phyloP scores from a whole-genome alignment of 164 flowering plant genomes.

The Magnolia kwangsiensis region DNA sequence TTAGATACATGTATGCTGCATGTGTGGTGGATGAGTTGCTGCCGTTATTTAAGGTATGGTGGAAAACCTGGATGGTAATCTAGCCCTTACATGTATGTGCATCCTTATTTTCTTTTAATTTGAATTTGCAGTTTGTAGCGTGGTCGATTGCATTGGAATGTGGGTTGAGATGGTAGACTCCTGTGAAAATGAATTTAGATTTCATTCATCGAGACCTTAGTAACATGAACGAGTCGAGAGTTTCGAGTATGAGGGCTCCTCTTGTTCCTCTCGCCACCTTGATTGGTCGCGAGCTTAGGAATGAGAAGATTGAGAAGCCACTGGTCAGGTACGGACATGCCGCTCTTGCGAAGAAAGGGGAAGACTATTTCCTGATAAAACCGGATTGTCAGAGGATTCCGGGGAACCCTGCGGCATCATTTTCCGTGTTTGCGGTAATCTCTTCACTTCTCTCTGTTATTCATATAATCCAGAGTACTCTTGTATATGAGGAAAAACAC shows the following conservation, averaged over 20 bases:
- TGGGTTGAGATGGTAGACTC: constrained; percentile 8
- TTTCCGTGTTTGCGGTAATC: constrained; percentile 88
- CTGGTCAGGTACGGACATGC: constrained; percentile 78
- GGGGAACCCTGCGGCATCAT: constrained; percentile 63
- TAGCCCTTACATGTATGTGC: neutral
- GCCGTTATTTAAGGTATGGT: neutral
- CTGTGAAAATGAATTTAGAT: constrained; percentile 21
- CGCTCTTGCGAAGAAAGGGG: constrained; percentile 91
- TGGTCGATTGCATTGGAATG: constrained; percentile 11
- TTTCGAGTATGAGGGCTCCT: constrained; percentile 42
- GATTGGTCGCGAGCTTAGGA: constrained; percentile 86
- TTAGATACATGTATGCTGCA: too few species aligned
- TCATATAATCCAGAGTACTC: too few species aligned
- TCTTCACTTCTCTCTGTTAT: neutral
- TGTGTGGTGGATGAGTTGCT: neutral
- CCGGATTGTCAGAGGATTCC: constrained; percentile 75
- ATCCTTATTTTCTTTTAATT: neutral
- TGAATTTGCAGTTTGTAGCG: neutral
- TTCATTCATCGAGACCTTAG: constrained; percentile 10
- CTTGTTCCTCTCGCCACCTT: constrained; percentile 81
- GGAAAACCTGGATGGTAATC: neutral
- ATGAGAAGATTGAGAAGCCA: constrained; percentile 75
- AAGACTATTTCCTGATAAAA: constrained; percentile 80
- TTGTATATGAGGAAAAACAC: too few species aligned
- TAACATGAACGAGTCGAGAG: constrained; percentile 51